Evolutionary conservation across 2,329 filamentous ascomycete species (phyloP).

Genomic region (Fusarium coicis): DNA sequence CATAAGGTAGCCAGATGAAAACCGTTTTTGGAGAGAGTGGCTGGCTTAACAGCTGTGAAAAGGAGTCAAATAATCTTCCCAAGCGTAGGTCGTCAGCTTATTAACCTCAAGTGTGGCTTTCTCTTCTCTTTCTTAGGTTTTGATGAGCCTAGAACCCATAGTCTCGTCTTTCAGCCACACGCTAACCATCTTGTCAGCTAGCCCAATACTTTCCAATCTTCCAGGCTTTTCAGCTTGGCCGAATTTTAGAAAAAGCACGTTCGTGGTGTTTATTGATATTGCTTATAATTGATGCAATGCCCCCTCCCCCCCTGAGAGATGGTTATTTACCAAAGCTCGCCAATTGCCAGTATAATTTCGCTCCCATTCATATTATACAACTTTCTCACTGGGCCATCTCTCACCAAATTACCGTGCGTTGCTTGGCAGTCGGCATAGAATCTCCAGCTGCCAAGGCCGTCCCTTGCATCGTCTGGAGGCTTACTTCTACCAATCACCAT

Average conservation of each 20-base stretch:
- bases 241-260: not conserved
- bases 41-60: not conserved
- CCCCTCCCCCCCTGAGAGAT: not conserved
- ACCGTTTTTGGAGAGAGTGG: not conserved
- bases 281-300: not conserved
- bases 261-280: not conserved
- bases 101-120: not conserved
- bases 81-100: constrained; percentile 4
- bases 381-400: not conserved
- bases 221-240: not conserved
- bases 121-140: not conserved
- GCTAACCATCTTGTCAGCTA: not conserved
- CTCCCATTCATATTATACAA: not conserved
- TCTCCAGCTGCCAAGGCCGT: not conserved
- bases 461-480: not conserved
- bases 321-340: not conserved
- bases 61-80: not conserved
- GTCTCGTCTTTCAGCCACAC: not conserved
- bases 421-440: not conserved
- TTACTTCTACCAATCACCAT: not conserved
- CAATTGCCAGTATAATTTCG: not conserved
- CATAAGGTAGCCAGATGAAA: not conserved
- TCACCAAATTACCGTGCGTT: not conserved
- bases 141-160: not conserved
- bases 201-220: constrained; percentile 13